Evolutionary conservation across 805 yeast species (phyloP).

Genomic region (Yarrowia hollandica): DNA sequence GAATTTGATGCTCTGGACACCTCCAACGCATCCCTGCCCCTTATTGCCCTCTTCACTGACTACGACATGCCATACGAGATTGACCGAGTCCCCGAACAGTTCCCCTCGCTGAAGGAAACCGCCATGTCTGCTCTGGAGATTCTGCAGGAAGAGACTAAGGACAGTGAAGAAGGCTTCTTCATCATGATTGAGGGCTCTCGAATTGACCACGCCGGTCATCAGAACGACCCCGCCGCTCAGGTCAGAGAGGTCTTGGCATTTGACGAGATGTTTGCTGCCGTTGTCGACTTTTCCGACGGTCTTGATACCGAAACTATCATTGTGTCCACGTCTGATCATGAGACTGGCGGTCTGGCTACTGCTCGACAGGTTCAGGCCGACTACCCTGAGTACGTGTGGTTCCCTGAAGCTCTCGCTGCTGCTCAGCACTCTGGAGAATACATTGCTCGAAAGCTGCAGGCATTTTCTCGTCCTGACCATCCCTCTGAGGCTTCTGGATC

Average conservation of each 20-base stretch:
- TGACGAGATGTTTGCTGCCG: slow-evolving; percentile 78
- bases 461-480: slow-evolving; percentile 36
- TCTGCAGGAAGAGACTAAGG: slow-evolving; percentile 61
- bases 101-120: slow-evolving; percentile 81
- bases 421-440: slow-evolving; percentile 79
- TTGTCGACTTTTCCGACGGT: slow-evolving; percentile 63
- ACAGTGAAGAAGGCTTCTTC: slow-evolving; percentile 83
- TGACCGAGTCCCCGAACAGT: slow-evolving; percentile 60
- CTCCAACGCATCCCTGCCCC: slow-evolving; percentile 74
- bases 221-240: slow-evolving; percentile 92
- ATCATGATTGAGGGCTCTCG: slow-evolving; percentile 86
- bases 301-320: slow-evolving; percentile 75
- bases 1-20: slow-evolving; percentile 57
- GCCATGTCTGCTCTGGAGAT: slow-evolving; percentile 72
- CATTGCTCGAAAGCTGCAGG: slow-evolving; percentile 51
- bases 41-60: slow-evolving; percentile 72
- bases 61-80: slow-evolving; percentile 81
- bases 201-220: slow-evolving; percentile 94
- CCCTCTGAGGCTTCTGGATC: slow-evolving; percentile 26
- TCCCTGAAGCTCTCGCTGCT: slow-evolving; percentile 69
- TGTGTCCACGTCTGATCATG: slow-evolving; percentile 88
- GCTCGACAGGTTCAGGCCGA: slow-evolving; percentile 68
- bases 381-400: slow-evolving; percentile 89
- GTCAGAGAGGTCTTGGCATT: slow-evolving; percentile 87
- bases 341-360: slow-evolving; percentile 90